These are phyloP conservation scores for Candida oleophila DNA, from an alignment of 805 yeast genomes.

Conservation along the genomic window DNA sequence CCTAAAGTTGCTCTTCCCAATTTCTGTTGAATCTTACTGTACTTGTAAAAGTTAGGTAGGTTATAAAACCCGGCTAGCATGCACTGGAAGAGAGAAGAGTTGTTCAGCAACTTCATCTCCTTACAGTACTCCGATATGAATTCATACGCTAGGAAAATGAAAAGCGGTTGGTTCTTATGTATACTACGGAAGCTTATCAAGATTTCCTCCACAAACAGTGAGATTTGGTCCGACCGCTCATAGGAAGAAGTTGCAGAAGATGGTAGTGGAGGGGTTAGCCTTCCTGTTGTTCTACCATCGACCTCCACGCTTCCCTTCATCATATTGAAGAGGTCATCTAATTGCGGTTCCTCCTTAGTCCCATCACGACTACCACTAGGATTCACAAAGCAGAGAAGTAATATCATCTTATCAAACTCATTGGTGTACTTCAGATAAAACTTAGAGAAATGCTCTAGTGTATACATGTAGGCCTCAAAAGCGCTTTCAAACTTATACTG, in stretches of 20 bases:
- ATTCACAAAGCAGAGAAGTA: background rate
- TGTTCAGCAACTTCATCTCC: slow-evolving; percentile 35
- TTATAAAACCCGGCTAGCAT: slow-evolving; percentile 40
- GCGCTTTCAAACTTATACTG: slow-evolving; percentile 21
- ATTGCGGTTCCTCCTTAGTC: background rate
- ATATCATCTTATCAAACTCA: slow-evolving; percentile 22
- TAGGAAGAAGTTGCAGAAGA: background rate
- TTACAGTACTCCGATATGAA: slow-evolving; percentile 40
- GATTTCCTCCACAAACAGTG: slow-evolving; percentile 28
- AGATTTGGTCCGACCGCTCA: background rate
- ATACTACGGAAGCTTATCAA: slow-evolving; percentile 29
- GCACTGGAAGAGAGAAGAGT: slow-evolving; percentile 41
- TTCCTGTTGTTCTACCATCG: background rate
- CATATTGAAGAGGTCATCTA: slow-evolving; percentile 1
- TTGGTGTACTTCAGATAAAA: slow-evolving; percentile 30
- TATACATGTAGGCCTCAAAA: slow-evolving; percentile 34
- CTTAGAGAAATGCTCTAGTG: slow-evolving; percentile 33
- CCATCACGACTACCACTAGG: background rate
- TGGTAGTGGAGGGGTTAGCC: background rate
- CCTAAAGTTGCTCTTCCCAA: slow-evolving; percentile 14
- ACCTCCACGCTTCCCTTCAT: background rate
- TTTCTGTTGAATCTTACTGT: slow-evolving; percentile 33
- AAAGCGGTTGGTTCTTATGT: slow-evolving; percentile 27
- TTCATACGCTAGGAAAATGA: slow-evolving; percentile 36
- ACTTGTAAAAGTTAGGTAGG: slow-evolving; percentile 43